A percentile compares a stretch with the other conserved stretches of the same genome.
phyloP scores from a whole-genome alignment of 495 filamentous ascomycete species.

The Aspergillus nanangensis region DNA sequence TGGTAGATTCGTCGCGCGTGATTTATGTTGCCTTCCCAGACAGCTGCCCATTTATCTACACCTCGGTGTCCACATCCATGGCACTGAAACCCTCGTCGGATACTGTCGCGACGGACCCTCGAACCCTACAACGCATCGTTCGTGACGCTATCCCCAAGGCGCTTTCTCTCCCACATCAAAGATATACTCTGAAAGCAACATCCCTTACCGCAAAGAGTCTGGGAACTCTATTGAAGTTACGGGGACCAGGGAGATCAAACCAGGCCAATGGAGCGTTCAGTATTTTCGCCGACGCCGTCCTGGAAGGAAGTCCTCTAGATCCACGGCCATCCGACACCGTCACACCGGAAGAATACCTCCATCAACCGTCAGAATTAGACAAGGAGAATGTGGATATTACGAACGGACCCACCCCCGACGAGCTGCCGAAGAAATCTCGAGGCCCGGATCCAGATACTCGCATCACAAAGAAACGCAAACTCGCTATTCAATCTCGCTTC shows the following conservation, averaged over 20 bases:
- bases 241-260: conserved; percentile 63
- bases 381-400: conserved; percentile 20
- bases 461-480: conserved; percentile 54
- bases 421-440: conserved; percentile 25
- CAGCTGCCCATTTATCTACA: conserved; percentile 67
- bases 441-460: conserved; percentile 44
- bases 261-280: conserved; percentile 71
- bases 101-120: conserved; percentile 46
- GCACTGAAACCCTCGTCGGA: conserved; percentile 20
- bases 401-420: neutral
- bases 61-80: conserved; percentile 50
- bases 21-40: conserved; percentile 79
- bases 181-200: conserved; percentile 63
- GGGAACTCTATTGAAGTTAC: conserved; percentile 55
- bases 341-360: conserved; percentile 35
- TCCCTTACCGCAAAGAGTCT: conserved; percentile 65
- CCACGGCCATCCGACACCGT: conserved; percentile 39
- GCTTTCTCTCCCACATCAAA: conserved; percentile 61
- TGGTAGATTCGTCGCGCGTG: conserved; percentile 53
- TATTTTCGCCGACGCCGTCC: conserved; percentile 63
- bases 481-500: conserved; percentile 51
- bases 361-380: conserved; percentile 18
- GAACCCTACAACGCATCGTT: conserved; percentile 63
- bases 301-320: conserved; percentile 56
- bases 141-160: conserved; percentile 74